Base-by-base conservation (phyloP, 495 filamentous ascomycete genomes). In the Terfezia boudieri region DNA sequence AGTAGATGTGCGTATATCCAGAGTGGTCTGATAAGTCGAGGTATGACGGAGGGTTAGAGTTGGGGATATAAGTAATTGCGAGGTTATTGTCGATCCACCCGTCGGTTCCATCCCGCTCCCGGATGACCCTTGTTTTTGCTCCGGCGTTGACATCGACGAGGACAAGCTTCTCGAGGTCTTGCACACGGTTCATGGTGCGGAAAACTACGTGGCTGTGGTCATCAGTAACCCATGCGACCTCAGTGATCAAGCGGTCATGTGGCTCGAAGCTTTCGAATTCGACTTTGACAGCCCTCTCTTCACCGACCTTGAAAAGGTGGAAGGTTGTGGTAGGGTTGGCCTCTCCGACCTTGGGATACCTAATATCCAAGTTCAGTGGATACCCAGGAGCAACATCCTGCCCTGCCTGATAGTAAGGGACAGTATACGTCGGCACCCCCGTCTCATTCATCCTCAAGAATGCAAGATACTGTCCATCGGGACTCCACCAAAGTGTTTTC, bases 401-500 rank as follows among this genome's bases (percentile, higher is more conserved):
- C 38, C 67, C 60, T 36, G 70, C 66, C 75, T 77, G 77, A 57
- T 73, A 78, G 58, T 78, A 78, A 0, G 73, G 73, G 9, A 79
- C 67, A 2, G 71, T 72, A 55, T 74, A 79, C 0, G 74, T 77
- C 52, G 70, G 66, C 23, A 65, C 76, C 9, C 74, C 76, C 1
- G 73, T 76, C 63, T 79, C 76, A 56, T 78, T 71, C 63, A 77
- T 75, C 56, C 68, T 70, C 53, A 79, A 67, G 53, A 71, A 79
- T 8, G 74, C 74, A 37, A 78, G 67, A 37, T 72, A 70, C 57
- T 74, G 60, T 17, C 72, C 74, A 53, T 79, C 76, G 11, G 75
- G 74, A 1, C 74, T 76, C 56, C 72, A 78, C 76, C 76, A 78
- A 4, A 77, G 66, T 1, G 71, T 66, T 17, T 67, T 68, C n/a